Evolutionary conservation across 768 basidiomycete species (phyloP).

Genomic region (Podaxis carcinomalis): DNA sequence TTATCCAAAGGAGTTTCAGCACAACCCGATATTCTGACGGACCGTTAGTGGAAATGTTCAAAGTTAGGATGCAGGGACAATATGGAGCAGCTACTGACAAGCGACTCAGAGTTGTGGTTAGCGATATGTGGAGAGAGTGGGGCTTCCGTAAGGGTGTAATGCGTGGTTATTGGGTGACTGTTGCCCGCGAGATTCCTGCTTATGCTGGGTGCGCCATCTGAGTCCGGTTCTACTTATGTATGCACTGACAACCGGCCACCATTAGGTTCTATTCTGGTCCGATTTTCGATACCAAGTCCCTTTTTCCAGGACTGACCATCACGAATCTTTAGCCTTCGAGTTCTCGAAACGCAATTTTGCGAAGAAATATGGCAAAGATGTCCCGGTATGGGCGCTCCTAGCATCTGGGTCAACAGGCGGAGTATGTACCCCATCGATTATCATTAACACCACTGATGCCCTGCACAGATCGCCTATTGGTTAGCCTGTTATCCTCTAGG

Average conservation of each 20-base stretch:
- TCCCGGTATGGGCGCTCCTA: conserved; percentile 84
- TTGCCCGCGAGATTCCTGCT: conserved; percentile 91
- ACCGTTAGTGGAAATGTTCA: conserved; percentile 89
- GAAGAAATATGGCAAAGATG: conserved; percentile 52
- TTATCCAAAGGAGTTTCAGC: not conserved
- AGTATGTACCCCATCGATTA: conserved; percentile 36
- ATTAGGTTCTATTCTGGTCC: conserved; percentile 66
- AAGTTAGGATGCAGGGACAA: conserved; percentile 96
- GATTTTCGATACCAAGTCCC: not conserved
- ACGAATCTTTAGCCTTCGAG: conserved; percentile 64
- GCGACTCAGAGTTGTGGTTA: conserved; percentile 61
- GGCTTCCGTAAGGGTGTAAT: conserved; percentile 88
- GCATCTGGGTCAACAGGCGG: conserved; percentile 83
- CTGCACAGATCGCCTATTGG: conserved; percentile 80
- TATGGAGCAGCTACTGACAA: conserved; percentile 83
- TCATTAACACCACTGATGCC: conserved; percentile 6
- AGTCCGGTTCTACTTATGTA: not conserved
- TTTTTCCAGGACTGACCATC: not conserved
- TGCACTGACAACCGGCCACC: not conserved
- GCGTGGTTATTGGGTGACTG: conserved; percentile 97
- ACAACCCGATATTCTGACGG: not conserved
- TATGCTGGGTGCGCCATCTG: conserved; percentile 66
- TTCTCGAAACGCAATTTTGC: conserved; percentile 78
- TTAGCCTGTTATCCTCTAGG: conserved; percentile 87
- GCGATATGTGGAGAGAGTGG: conserved; percentile 84